These are phyloP conservation scores for Pontederia crassipes DNA, from an alignment of 176 grass and related monocot species.

Conservation along the genomic window DNA sequence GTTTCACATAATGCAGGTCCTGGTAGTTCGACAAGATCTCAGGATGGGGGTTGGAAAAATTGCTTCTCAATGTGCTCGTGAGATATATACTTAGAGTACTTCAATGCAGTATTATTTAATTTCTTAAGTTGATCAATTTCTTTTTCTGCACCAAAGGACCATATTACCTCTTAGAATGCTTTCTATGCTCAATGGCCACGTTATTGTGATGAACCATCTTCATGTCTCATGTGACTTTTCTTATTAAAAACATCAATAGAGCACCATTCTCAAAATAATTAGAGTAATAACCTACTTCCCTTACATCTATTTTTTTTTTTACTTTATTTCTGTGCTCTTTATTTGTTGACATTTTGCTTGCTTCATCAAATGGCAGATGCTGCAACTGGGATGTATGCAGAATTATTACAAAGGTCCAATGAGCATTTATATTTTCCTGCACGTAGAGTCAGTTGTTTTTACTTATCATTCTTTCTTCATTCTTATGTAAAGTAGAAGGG, in stretches of 20 bases:
- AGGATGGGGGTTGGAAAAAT: conserved; percentile 94
- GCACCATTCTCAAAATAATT: not conserved
- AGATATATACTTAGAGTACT: conserved; percentile 11
- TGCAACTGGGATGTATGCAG: conserved; percentile 77
- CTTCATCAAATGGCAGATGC: conserved; percentile 56
- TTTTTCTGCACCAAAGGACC: not conserved
- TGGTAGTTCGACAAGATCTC: conserved; percentile 79
- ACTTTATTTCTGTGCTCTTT: not conserved
- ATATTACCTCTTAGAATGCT: not conserved
- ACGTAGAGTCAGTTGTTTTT: not conserved
- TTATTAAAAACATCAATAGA: too few relatives aligned
- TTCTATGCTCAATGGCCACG: not conserved
- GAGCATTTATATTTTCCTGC: conserved; percentile 33
- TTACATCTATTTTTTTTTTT: not conserved
- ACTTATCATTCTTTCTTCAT: not conserved
- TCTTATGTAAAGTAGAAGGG: not conserved
- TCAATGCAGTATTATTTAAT: too few relatives aligned
- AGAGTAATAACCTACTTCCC: too few relatives aligned
- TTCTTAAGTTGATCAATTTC: not conserved
- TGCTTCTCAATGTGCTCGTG: conserved; percentile 87
- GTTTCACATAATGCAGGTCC: conserved; percentile 39
- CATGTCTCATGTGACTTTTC: too few relatives aligned
- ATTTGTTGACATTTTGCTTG: not conserved
- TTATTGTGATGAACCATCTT: not conserved
- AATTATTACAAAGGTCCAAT: conserved; percentile 65